phyloP scores from a whole-genome alignment of 306 rosid species.

The Cicer pinnatifidum region DNA sequence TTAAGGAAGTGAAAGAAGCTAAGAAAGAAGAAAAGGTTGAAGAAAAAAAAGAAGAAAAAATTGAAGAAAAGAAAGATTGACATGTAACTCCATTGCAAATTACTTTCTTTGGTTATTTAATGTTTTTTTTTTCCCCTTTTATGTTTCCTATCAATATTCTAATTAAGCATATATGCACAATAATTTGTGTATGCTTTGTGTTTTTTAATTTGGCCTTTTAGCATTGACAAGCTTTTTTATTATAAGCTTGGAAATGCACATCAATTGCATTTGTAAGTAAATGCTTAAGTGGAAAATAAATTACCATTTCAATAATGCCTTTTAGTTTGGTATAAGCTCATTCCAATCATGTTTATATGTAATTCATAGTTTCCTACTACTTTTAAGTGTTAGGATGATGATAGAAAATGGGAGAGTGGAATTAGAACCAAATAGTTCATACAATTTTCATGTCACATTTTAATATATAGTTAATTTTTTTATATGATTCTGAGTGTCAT shows the following conservation, averaged over 20 bases:
- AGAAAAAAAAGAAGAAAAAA: constrained; percentile 48
- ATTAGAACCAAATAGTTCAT: background rate
- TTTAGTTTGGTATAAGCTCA: background rate
- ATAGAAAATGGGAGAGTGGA: background rate
- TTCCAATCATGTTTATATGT: background rate
- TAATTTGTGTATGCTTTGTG: constrained; percentile 28
- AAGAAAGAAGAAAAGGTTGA: constrained; percentile 50
- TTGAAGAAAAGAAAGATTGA: constrained; percentile 60
- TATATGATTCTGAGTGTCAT: too few species aligned
- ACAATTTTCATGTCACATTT: background rate
- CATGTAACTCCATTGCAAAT: constrained; percentile 12
- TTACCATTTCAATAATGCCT: background rate
- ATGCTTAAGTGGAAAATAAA: constrained; percentile 37
- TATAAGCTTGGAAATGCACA: constrained; percentile 31
- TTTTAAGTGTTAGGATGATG: background rate
- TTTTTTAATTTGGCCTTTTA: constrained; percentile 10
- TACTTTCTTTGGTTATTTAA: constrained; percentile 11
- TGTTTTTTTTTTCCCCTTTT: constrained; percentile 16
- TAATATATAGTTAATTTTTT: too few species aligned
- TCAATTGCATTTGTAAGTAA: constrained; percentile 35
- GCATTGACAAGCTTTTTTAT: background rate
- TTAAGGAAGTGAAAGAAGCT: constrained; percentile 48
- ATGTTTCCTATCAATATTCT: constrained; percentile 33
- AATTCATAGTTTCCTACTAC: background rate
- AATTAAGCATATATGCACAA: constrained; percentile 38